These are phyloP conservation scores for Phaffia australis DNA, from an alignment of 768 basidiomycete genomes.

Conservation along the genomic window DNA sequence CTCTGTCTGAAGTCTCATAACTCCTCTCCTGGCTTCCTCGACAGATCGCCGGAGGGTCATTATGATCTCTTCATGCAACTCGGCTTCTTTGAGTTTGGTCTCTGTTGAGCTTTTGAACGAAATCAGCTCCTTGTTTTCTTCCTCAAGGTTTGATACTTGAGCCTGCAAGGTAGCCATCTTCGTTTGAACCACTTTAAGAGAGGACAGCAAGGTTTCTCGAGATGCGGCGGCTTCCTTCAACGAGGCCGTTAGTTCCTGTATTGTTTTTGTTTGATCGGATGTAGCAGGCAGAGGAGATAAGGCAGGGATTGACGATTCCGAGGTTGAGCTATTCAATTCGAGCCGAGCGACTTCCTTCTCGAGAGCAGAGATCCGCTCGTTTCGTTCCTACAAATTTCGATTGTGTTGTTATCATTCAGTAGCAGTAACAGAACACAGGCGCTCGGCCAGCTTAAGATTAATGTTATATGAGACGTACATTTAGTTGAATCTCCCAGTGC, in stretches of 20 bases:
- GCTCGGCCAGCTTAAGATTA: too few relatives aligned
- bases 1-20: constrained; percentile 21
- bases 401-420: neutral
- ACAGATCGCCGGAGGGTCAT: constrained; percentile 8
- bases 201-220: constrained; percentile 11
- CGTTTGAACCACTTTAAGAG: constrained; percentile 14
- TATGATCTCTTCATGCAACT: constrained; percentile 7
- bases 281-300: neutral
- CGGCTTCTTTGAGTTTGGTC: constrained; percentile 1
- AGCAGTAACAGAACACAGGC: too few relatives aligned
- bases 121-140: constrained; percentile 11
- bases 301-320: neutral
- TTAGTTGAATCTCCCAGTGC: too few relatives aligned
- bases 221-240: neutral
- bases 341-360: constrained; percentile 6
- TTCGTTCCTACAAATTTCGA: constrained; percentile 2
- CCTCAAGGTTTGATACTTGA: constrained; percentile 14
- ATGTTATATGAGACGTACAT: too few relatives aligned
- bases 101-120: neutral
- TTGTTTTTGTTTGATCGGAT: neutral
- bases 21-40: constrained; percentile 15
- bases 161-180: constrained; percentile 11
- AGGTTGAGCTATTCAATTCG: neutral
- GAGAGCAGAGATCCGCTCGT: constrained; percentile 7
- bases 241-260: neutral